Base-by-base conservation (phyloP, 2,329 filamentous ascomycete species). In the Mycosphaerelloides madeirae region DNA sequence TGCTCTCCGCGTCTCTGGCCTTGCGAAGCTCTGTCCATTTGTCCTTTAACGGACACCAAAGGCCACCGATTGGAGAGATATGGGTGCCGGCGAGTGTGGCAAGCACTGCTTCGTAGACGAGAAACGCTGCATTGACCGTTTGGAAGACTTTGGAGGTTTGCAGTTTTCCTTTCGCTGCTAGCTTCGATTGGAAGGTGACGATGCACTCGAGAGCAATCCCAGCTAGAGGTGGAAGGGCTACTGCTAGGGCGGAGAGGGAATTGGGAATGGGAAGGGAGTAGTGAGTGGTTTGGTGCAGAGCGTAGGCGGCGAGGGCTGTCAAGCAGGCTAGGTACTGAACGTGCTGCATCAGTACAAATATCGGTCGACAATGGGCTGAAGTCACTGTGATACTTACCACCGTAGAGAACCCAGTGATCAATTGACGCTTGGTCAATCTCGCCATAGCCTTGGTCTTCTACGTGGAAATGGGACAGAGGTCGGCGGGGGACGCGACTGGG, bases 21-120 rank as follows among this genome's bases (percentile, higher is more conserved):
- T 52, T 61, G 54, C 71, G 86, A 45, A 85, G 58, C 2, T 46
- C 50, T 53, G 70, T 66, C 84, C 84, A 87, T 31, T 61, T 63
- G 3, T 67, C 66, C 7, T 78, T 68, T n/a, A 87, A 63, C 1
- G 69, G 65, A 59, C 83, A 86, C n/a, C 68, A 54, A 3, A 72
- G 54, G 0, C 58, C 62, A 2, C 64, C 62, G 0, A 64, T 37
- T 2, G 71, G 69, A 6, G 62, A 59, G 12, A 66, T 61, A 48
- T 72, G 65, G 8, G 68, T 71, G 6, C 70, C 71, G 0, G 68
- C 65, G 1, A 74, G 62, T 0, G 71, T 74, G 5, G 71, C 68
- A 18, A 74, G 57, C 22, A 69, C 68, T n/a, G 63, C 61, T 39
- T 64, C 59, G 45, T 61, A 64, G 38, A 65, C 54, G 40, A 66